Conservation (phyloP, 176 grass and related monocot species). For the Dactylis glomerata region DNA sequence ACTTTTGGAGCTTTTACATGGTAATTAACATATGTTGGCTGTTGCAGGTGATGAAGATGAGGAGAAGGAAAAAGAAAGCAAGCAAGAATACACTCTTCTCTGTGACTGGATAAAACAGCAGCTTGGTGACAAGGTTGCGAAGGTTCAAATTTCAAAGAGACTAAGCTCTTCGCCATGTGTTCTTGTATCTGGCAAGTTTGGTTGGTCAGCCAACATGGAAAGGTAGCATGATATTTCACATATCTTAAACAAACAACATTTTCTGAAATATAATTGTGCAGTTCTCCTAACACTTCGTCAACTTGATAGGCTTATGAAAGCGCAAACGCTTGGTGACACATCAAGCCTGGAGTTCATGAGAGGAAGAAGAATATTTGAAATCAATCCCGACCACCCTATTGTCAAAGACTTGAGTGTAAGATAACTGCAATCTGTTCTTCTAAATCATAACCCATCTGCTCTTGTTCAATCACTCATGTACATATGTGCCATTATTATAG, state of each 20-base stretch:
- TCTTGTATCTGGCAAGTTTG: conserved; percentile 95
- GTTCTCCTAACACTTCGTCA: conserved; percentile 20
- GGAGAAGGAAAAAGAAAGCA: conserved; percentile 71
- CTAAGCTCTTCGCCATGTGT: conserved; percentile 94
- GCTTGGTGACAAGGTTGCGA: conserved; percentile 90
- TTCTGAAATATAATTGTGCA: background rate
- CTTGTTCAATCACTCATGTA: background rate
- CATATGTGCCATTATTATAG: background rate
- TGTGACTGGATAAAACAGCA: conserved; percentile 75
- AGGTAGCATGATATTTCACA: conserved; percentile 39
- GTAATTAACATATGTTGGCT: conserved; percentile 11
- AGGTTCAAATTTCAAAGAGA: conserved; percentile 91
- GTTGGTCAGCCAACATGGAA: conserved; percentile 96
- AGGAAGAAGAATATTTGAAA: conserved; percentile 90
- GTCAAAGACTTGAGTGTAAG: conserved; percentile 68
- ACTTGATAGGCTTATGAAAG: conserved; percentile 81
- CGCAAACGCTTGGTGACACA: conserved; percentile 93
- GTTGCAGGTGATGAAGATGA: conserved; percentile 70
- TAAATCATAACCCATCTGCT: background rate
- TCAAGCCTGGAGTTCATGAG: conserved; percentile 95
- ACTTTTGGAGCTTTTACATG: background rate
- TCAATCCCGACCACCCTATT: conserved; percentile 85
- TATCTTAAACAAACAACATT: background rate
- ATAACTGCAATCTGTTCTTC: background rate
- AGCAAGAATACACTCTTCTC: conserved; percentile 75